Conservation (phyloP, 1,284 basidiomycete genomes). For the Porodaedalea pini region DNA sequence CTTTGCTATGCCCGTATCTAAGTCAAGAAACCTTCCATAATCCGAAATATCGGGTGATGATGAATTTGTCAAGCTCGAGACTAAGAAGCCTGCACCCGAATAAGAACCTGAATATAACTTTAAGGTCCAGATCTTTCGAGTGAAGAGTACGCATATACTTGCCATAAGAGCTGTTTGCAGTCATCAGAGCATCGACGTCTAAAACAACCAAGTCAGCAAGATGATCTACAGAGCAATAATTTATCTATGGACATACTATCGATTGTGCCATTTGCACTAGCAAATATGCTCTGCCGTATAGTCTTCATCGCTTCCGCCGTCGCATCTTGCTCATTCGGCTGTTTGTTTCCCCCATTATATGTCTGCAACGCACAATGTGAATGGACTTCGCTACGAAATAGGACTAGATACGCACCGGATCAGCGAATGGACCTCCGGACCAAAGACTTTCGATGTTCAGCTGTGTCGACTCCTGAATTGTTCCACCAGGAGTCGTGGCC, state of each 20-base stretch:
- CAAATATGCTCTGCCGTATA: slow-evolving; percentile 56
- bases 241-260: slow-evolving; percentile 39
- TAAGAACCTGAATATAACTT: slow-evolving; percentile 53
- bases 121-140: slow-evolving; percentile 4
- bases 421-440: slow-evolving; percentile 69
- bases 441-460: slow-evolving; percentile 74
- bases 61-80: slow-evolving; percentile 45
- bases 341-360: slow-evolving; percentile 71
- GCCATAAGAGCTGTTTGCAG: slow-evolving; percentile 63
- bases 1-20: slow-evolving; percentile 56
- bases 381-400: slow-evolving; percentile 7
- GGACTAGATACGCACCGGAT: slow-evolving; percentile 42
- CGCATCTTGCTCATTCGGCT: slow-evolving; percentile 39
- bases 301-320: slow-evolving; percentile 49
- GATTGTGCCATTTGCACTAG: slow-evolving; percentile 55
- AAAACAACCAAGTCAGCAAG: slow-evolving; percentile 3
- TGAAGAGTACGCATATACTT: slow-evolving; percentile 20
- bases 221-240: background rate
- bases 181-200: slow-evolving; percentile 55
- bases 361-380: slow-evolving; percentile 34
- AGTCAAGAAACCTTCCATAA: slow-evolving; percentile 65
- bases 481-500: slow-evolving; percentile 65
- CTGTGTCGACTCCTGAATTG: slow-evolving; percentile 54
- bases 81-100: slow-evolving; percentile 58
- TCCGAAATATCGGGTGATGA: slow-evolving; percentile 36